Evolutionary conservation across 768 basidiomycete genomes (phyloP).

Genomic region (Lactarius vividus): DNA sequence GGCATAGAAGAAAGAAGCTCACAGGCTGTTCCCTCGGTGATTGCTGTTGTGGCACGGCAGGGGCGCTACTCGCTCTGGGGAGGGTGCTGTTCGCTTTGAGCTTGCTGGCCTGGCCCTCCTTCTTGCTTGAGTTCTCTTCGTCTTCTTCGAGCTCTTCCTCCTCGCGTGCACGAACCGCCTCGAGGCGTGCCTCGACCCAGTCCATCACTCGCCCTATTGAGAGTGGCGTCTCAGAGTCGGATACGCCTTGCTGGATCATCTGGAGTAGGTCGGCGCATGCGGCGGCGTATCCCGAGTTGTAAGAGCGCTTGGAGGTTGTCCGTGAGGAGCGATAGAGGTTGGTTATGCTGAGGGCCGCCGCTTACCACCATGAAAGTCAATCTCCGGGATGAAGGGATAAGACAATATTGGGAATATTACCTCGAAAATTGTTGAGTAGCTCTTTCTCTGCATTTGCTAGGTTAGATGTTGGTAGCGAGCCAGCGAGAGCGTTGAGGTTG

Average conservation of each 20-base stretch:
- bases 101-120: slow-evolving; percentile 31
- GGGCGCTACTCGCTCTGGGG: slow-evolving; percentile 29
- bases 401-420: slow-evolving; percentile 35
- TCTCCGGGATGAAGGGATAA: slow-evolving; percentile 27
- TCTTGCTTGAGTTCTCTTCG: slow-evolving; percentile 53
- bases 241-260: slow-evolving; percentile 84
- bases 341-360: slow-evolving; percentile 80
- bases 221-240: slow-evolving; percentile 44
- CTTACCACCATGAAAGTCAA: slow-evolving; percentile 39
- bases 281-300: slow-evolving; percentile 75
- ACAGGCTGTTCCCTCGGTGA: slow-evolving; percentile 23
- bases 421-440: slow-evolving; percentile 77
- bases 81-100: slow-evolving; percentile 28
- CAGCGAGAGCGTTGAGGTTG: slow-evolving; percentile 76
- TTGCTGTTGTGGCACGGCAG: slow-evolving; percentile 24
- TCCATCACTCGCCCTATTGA: slow-evolving; percentile 80
- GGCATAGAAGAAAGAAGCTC: slow-evolving; percentile 26
- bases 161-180: slow-evolving; percentile 68
- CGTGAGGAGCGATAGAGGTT: slow-evolving; percentile 80
- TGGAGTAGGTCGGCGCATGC: slow-evolving; percentile 78
- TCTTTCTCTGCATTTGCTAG: slow-evolving; percentile 79
- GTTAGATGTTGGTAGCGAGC: slow-evolving; percentile 65
- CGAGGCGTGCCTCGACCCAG: slow-evolving; percentile 79
- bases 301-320: slow-evolving; percentile 73
- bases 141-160: slow-evolving; percentile 86